Conservation (phyloP, 2,329 filamentous ascomycete genomes). For the Ophiostoma tasmaniense region DNA sequence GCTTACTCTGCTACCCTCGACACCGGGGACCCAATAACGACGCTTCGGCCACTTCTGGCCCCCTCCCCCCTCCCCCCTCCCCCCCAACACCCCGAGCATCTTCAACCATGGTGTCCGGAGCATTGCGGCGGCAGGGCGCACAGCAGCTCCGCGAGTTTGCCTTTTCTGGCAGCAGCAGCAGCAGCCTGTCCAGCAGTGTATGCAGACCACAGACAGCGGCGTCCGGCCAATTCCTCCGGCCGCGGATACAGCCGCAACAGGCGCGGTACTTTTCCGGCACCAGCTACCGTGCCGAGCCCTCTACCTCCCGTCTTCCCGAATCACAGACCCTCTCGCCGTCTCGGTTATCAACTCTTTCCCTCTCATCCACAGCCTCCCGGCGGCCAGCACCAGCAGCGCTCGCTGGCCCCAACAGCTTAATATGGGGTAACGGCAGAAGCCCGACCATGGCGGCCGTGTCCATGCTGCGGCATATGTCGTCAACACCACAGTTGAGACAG, state of each 20-base stretch:
- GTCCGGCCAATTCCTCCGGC: neutral
- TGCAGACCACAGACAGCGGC: neutral
- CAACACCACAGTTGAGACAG: neutral
- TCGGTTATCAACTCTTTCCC: neutral
- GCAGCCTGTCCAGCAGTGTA: slow-evolving; percentile 4
- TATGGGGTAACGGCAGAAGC: slow-evolving; percentile 9
- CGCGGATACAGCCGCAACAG: slow-evolving; percentile 12
- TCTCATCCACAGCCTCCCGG: neutral
- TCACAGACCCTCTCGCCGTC: neutral
- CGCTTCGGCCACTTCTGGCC: slow-evolving; percentile 1
- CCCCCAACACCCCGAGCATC: neutral
- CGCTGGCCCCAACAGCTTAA: slow-evolving; percentile 6
- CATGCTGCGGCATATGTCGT: slow-evolving; percentile 15
- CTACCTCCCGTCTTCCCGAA: neutral
- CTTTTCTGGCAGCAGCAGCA: slow-evolving; percentile 7
- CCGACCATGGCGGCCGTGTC: slow-evolving; percentile 8
- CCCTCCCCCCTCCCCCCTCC: neutral
- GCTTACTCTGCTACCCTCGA: neutral
- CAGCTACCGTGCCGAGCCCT: neutral
- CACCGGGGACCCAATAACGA: slow-evolving; percentile 1
- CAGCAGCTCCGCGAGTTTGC: slow-evolving; percentile 19
- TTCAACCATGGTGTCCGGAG: slow-evolving; percentile 17
- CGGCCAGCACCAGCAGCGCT: neutral
- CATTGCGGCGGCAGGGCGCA: slow-evolving; percentile 19
- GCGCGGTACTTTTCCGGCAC: slow-evolving; percentile 1